A percentile compares a stretch with the other conserved stretches of the same genome.
Conservation (phyloP, 805 yeast genomes). For the Hanseniaspora pseudoguilliermondii region DNA sequence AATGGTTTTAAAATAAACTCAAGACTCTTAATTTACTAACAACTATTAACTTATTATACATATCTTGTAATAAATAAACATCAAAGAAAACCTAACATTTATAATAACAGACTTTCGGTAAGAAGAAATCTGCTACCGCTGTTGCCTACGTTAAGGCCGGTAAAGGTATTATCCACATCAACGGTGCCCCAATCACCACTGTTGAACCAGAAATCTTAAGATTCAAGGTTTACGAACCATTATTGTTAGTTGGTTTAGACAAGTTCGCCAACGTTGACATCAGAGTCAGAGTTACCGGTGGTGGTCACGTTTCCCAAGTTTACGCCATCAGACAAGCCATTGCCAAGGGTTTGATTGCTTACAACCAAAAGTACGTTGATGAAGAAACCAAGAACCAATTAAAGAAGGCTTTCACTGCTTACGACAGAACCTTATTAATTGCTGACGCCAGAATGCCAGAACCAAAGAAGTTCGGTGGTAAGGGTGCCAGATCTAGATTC, state of each 20-base stretch:
- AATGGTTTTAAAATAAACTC: too few species aligned
- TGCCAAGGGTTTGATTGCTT: slow-evolving; percentile 98
- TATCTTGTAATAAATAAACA: background rate
- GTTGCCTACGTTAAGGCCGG: slow-evolving; percentile 99
- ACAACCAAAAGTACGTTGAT: slow-evolving; percentile 98
- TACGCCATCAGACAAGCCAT: slow-evolving; percentile 99
- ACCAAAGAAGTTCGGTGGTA: slow-evolving; percentile 99
- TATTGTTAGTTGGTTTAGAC: slow-evolving; percentile 95
- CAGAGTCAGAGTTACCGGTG: slow-evolving; percentile 98
- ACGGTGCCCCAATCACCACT: slow-evolving; percentile 98
- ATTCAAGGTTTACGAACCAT: slow-evolving; percentile 99
- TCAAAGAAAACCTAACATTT: background rate
- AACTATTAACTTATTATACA: background rate
- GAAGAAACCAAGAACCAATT: slow-evolving; percentile 99
- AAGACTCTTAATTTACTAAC: slow-evolving; percentile 4
- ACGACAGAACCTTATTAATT: slow-evolving; percentile 98
- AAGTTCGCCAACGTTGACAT: slow-evolving; percentile 96
- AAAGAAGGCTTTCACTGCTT: slow-evolving; percentile 92
- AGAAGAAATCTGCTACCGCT: slow-evolving; percentile 99
- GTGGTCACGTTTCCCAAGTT: slow-evolving; percentile 99
- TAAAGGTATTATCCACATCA: slow-evolving; percentile 97
- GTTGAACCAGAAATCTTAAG: slow-evolving; percentile 98
- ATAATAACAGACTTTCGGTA: slow-evolving; percentile 81
- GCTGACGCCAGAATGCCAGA: slow-evolving; percentile 99
- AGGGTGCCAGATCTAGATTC: slow-evolving; percentile 99